Percentiles rank a stretch among this genome's conserved stretches.
These are phyloP conservation scores for Plectosphaerella plurivora DNA, from an alignment of 2,329 filamentous ascomycete species.

Conservation along the genomic window DNA sequence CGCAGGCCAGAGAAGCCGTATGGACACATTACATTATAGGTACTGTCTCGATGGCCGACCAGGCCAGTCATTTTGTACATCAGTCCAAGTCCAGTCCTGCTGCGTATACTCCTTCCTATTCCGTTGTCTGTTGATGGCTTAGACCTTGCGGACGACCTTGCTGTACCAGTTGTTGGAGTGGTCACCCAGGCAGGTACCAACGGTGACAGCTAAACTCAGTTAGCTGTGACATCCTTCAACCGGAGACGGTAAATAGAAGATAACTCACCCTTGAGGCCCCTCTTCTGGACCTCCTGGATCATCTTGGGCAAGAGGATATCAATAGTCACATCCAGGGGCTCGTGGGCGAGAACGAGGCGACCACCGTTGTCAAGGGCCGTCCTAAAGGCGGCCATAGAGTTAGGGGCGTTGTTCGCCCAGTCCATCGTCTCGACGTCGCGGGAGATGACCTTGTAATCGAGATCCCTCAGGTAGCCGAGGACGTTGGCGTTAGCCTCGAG, in stretches of 20 bases:
- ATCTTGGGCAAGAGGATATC: slow-evolving; percentile 22
- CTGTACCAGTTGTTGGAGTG: no score
- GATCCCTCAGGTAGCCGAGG: slow-evolving; percentile 23
- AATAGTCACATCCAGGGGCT: slow-evolving; percentile 37
- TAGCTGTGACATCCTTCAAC: not conserved
- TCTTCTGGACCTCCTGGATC: slow-evolving; percentile 32
- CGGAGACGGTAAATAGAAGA: slow-evolving; percentile 21
- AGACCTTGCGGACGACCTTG: no score
- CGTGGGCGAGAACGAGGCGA: slow-evolving; percentile 44
- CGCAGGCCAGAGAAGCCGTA: no score
- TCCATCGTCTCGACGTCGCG: slow-evolving; percentile 58
- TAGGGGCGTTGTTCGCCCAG: slow-evolving; percentile 42
- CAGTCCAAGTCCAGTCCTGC: no score
- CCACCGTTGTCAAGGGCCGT: slow-evolving; percentile 14
- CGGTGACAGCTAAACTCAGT: slow-evolving; percentile 18
- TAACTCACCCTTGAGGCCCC: slow-evolving; percentile 32
- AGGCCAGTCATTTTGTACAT: no score
- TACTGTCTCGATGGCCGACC: no score
- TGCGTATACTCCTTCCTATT: no score
- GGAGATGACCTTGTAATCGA: slow-evolving; percentile 52
- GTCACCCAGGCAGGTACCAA: no score
- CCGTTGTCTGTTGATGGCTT: no score
- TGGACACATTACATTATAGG: no score
- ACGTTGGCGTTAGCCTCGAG: slow-evolving; percentile 33
- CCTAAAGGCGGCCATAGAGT: slow-evolving; percentile 36